These are phyloP conservation scores for Curvularia sp. DNA, from an alignment of 2,329 filamentous ascomycete genomes.

Conservation along the genomic window DNA sequence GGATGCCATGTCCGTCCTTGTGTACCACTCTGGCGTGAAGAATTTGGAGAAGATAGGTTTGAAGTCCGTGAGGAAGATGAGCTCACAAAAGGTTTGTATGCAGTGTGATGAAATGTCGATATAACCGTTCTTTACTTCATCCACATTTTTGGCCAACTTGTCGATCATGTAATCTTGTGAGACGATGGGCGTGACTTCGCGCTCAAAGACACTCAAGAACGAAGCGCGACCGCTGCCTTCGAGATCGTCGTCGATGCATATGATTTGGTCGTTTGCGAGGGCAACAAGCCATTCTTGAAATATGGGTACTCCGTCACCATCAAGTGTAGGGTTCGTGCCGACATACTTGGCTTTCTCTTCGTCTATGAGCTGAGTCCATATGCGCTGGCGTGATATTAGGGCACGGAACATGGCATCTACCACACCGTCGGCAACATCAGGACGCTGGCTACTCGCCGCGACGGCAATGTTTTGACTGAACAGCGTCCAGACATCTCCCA, in stretches of 20 bases:
- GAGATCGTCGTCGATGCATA: conserved; percentile 85
- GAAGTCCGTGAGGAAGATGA: conserved; percentile 94
- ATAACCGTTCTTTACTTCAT: conserved; percentile 83
- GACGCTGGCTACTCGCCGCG: conserved; percentile 81
- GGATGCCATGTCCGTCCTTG: conserved; percentile 83
- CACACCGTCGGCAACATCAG: conserved; percentile 92
- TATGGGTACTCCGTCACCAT: conserved; percentile 78
- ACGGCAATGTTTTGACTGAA: conserved; percentile 89
- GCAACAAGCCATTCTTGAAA: conserved; percentile 92
- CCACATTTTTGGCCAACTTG: conserved; percentile 74
- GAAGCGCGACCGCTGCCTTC: conserved; percentile 68
- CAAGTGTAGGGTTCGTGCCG: conserved; percentile 56
- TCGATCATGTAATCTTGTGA: conserved; percentile 75
- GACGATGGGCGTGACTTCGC: conserved; percentile 81
- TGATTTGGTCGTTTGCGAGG: conserved; percentile 97
- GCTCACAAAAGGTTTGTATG: conserved; percentile 81
- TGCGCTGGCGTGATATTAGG: conserved; percentile 79
- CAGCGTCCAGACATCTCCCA: conserved; percentile 98
- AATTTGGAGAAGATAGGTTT: conserved; percentile 81
- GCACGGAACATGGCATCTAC: conserved; percentile 95
- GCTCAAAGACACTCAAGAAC: conserved; percentile 85
- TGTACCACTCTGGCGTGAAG: conserved; percentile 92
- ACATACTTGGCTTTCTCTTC: conserved; percentile 80
- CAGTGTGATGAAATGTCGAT: conserved; percentile 95
- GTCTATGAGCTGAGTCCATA: conserved; percentile 88